Percentiles rank a stretch among this genome's conserved stretches.
phyloP scores from a whole-genome alignment of 345 rosid species.

The Passiflora organensis region DNA sequence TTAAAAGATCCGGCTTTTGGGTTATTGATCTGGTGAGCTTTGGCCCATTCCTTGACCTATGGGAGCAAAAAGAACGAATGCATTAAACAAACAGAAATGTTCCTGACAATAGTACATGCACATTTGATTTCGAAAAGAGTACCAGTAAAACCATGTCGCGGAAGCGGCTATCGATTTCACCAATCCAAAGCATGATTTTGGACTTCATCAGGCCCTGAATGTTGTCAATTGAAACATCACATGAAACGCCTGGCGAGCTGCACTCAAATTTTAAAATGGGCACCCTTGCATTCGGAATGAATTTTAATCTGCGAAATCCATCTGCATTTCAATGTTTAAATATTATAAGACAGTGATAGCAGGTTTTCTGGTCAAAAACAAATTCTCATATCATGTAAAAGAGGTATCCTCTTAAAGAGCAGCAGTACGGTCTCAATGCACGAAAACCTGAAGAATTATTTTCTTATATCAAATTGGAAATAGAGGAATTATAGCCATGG shows the following conservation, averaged over 20 bases:
- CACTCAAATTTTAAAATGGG: conserved; percentile 74
- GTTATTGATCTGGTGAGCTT: conserved; percentile 67
- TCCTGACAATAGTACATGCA: conserved; percentile 3
- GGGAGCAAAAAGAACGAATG: conserved; percentile 7
- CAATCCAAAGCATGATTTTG: conserved; percentile 72
- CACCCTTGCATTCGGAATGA: conserved; percentile 60
- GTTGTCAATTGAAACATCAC: conserved; percentile 84
- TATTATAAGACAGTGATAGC: not conserved
- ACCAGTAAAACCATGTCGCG: conserved; percentile 80
- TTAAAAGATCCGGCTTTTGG: conserved; percentile 65
- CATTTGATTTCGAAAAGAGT: conserved; percentile 9
- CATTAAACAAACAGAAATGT: conserved; percentile 2
- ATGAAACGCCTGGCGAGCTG: conserved; percentile 45
- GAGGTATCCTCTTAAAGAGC: not conserved
- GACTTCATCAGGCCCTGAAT: conserved; percentile 70
- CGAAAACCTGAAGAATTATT: too few relatives aligned
- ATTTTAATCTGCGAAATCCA: conserved; percentile 47
- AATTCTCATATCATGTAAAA: too few relatives aligned
- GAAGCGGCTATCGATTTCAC: conserved; percentile 72
- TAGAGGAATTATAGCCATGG: too few relatives aligned
- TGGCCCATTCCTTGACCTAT: conserved; percentile 99
- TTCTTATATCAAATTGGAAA: too few relatives aligned
- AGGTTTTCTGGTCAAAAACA: too few relatives aligned
- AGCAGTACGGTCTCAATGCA: too few relatives aligned
- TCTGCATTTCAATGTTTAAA: conserved; percentile 34